Conservation (phyloP, 1,284 basidiomycete genomes). For the Puccinia coronata region DNA sequence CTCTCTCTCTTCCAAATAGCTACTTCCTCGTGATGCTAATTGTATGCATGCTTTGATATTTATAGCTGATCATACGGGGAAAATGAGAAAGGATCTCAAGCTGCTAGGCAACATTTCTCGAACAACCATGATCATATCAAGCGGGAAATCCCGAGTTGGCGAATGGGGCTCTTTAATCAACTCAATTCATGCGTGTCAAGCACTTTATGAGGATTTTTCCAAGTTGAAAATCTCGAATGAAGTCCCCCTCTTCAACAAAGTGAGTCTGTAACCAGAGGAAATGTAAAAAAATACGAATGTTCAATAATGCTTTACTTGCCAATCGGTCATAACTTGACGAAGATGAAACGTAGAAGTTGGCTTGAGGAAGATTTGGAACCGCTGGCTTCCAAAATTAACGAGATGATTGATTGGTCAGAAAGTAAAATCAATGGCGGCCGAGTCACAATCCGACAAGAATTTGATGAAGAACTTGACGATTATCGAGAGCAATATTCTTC, state of each 20-base stretch:
- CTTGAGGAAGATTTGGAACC: slow-evolving; percentile 18
- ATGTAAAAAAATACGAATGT: neutral
- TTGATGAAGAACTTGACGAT: slow-evolving; percentile 48
- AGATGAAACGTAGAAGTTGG: neutral
- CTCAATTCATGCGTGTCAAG: slow-evolving; percentile 28
- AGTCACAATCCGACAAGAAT: slow-evolving; percentile 18
- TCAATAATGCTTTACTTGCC: neutral
- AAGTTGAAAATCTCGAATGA: neutral
- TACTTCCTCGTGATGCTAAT: neutral
- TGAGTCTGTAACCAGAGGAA: neutral
- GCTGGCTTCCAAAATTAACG: slow-evolving; percentile 29
- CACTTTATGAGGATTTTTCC: slow-evolving; percentile 23
- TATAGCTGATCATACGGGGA: slow-evolving; percentile 24
- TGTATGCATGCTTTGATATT: neutral
- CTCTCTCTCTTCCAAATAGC: neutral
- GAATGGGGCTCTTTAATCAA: slow-evolving; percentile 38
- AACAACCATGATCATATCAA: slow-evolving; percentile 40
- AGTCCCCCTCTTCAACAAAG: slow-evolving; percentile 22
- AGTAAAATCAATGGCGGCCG: slow-evolving; percentile 42
- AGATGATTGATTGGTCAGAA: slow-evolving; percentile 45
- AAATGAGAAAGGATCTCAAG: slow-evolving; percentile 41
- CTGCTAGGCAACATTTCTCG: slow-evolving; percentile 20
- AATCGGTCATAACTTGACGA: neutral
- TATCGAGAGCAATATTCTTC: slow-evolving; percentile 38
- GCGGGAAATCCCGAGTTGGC: slow-evolving; percentile 44